Conservation (phyloP, 345 rosid genomes). For the Brassica juncea region DNA sequence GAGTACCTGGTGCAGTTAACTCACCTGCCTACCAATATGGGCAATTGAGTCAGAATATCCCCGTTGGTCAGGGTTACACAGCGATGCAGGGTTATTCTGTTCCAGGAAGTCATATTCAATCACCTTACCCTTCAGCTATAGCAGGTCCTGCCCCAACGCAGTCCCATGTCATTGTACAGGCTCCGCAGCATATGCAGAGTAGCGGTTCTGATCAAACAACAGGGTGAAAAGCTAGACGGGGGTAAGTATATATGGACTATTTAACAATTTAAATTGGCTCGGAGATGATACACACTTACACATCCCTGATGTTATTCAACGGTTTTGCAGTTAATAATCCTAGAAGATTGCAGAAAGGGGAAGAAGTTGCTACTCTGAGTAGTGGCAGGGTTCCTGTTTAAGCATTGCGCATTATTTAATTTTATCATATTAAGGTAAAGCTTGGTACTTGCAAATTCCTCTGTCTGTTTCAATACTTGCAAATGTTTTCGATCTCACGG, state of each 20-base stretch:
- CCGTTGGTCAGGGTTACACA: slow-evolving; percentile 71
- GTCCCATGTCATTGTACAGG: slow-evolving; percentile 67
- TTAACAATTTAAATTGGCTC: neutral
- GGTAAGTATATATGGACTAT: slow-evolving; percentile 41
- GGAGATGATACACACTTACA: neutral
- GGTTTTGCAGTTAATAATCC: slow-evolving; percentile 23
- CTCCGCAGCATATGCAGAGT: slow-evolving; percentile 78
- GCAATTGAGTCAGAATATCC: slow-evolving; percentile 65
- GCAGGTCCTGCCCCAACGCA: slow-evolving; percentile 53
- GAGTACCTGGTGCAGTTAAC: slow-evolving; percentile 66
- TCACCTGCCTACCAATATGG: slow-evolving; percentile 69
- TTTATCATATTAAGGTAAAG: slow-evolving; percentile 74
- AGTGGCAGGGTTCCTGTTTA: slow-evolving; percentile 81
- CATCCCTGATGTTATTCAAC: neutral
- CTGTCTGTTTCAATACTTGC: slow-evolving; percentile 4
- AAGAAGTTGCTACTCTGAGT: slow-evolving; percentile 52
- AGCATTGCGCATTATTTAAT: slow-evolving; percentile 70
- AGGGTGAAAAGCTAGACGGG: slow-evolving; percentile 68
- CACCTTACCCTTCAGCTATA: slow-evolving; percentile 66
- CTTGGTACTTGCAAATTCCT: neutral
- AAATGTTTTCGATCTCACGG: slow-evolving; percentile 1
- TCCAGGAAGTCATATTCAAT: slow-evolving; percentile 77
- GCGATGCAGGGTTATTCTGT: slow-evolving; percentile 67
- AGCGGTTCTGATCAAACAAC: slow-evolving; percentile 82
- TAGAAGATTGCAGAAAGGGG: slow-evolving; percentile 26